These are phyloP conservation scores for Aschersonia sp. DNA, from an alignment of 2,329 filamentous ascomycete genomes.

Conservation along the genomic window DNA sequence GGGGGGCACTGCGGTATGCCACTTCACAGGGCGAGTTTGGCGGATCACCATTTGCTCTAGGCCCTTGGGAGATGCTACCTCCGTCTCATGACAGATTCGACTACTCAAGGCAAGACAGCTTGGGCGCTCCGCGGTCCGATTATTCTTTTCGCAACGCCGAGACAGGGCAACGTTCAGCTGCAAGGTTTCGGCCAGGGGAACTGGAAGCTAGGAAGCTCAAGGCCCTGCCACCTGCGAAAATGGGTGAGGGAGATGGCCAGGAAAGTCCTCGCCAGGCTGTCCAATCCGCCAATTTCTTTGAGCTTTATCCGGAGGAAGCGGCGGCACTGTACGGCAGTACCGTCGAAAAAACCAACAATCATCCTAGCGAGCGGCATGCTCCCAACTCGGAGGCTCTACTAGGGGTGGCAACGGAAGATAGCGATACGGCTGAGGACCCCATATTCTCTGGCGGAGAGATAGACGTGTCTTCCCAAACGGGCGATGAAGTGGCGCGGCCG, in stretches of 20 bases:
- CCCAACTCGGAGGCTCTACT: not conserved
- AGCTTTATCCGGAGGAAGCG: constrained; percentile 3
- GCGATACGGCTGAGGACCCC: constrained; percentile 3
- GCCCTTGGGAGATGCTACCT: constrained; percentile 4
- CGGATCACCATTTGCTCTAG: constrained; percentile 8
- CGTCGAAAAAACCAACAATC: not conserved
- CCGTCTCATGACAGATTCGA: constrained; percentile 14
- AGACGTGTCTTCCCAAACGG: constrained; percentile 1
- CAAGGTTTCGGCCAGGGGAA: too few relatives aligned
- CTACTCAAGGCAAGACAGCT: constrained; percentile 14
- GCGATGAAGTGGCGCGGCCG: constrained; percentile 2
- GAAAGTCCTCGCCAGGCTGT: not conserved
- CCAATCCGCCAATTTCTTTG: constrained; percentile 5
- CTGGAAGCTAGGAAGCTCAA: not conserved
- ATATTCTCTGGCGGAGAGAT: constrained; percentile 3
- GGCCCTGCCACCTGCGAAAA: constrained; percentile 3
- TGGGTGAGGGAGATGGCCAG: not conserved
- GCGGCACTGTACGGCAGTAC: not conserved
- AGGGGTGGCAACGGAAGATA: constrained; percentile 1
- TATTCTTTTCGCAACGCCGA: too few relatives aligned
- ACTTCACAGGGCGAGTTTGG: constrained; percentile 5
- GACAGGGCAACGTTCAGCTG: too few relatives aligned
- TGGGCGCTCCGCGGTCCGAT: too few relatives aligned
- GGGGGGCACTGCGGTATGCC: constrained; percentile 3
- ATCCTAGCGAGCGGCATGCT: not conserved